Evolutionary conservation across 352 stramenopile genomes (phyloP), one percentile per base, ranked within the genome.

Genomic region (Pythium myriotylum): DNA sequence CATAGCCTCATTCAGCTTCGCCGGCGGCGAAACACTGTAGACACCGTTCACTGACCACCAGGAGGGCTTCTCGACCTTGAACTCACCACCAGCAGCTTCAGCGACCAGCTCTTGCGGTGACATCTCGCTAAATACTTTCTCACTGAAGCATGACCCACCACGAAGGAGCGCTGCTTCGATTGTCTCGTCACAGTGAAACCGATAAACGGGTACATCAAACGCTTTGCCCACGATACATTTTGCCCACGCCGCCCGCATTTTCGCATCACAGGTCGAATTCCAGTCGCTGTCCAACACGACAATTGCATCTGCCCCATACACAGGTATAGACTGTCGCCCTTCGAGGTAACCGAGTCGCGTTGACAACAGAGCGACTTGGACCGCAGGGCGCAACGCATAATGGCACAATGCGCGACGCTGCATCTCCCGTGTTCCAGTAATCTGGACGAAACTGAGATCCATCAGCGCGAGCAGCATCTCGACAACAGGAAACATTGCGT

Each of bases 261-360:
- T 95, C 13, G 86, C 84, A 40, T 95, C 86, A 54, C 84, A 92
- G 6, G 74, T 79, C 1, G 79, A 70, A 29, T 89, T 89, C 86
- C 86, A 95, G 41, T 95, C 86, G 62, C 84, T 88, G 42, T 95
- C 86, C 9, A 95, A 45, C 1, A 95, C 84, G 27, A 95, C 54
- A 20, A 95, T 82, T n/a, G 73, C 81, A 19, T 95, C 83, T 0
- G 74, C 79, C 13, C 86, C 86, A 54, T 87, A 95, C 24, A 92
- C 72, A 7, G 81, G 80, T 1, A 79, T 72, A 4, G 83, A 74
- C 9, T 72, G 81, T 7, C 58, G 74, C 2, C 81, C 83, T 6
- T 77, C 53, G 1, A 58, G 54, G 12, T 58, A 69, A 3, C 72
- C 73, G 14, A 92, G 53, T 1, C 86, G 79, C 46, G 80, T 95